Evolutionary conservation across 306 rosid species (phyloP).

Genomic region (Datisca glomerata): DNA sequence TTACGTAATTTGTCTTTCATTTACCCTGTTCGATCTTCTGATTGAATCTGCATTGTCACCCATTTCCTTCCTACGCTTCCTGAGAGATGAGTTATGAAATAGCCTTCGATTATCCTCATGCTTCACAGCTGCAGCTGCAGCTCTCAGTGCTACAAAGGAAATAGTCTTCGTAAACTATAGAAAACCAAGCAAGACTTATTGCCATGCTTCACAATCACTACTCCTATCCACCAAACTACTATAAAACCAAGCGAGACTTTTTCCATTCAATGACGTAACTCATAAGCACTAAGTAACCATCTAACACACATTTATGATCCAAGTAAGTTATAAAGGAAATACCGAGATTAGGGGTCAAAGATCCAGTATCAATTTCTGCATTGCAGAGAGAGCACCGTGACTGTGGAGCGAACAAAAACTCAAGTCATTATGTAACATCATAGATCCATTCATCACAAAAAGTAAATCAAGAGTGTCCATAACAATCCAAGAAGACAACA

Average conservation of each 20-base stretch:
- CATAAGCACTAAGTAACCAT: neutral
- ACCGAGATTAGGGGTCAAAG: conserved; percentile 84
- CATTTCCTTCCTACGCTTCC: conserved; percentile 89
- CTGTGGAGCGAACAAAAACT: conserved; percentile 54
- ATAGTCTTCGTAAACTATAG: conserved; percentile 16
- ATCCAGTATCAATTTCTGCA: conserved; percentile 58
- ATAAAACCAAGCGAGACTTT: too few species aligned
- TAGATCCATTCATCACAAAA: conserved; percentile 18
- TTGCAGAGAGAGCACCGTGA: conserved; percentile 84
- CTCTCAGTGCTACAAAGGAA: conserved; percentile 69
- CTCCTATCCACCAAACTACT: too few species aligned
- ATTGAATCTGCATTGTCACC: conserved; percentile 69
- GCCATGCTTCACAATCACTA: too few species aligned
- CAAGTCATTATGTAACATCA: conserved; percentile 31
- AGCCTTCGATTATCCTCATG: conserved; percentile 85
- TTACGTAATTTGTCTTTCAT: too few species aligned
- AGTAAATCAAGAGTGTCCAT: too few species aligned
- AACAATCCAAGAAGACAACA: too few species aligned
- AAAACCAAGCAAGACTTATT: too few species aligned
- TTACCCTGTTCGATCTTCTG: conserved; percentile 48
- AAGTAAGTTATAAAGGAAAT: conserved; percentile 15
- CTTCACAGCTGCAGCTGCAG: conserved; percentile 92
- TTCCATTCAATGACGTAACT: too few species aligned
- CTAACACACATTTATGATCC: conserved; percentile 1
- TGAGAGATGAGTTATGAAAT: conserved; percentile 79